These are phyloP conservation scores for Panicum miliaceum DNA, from an alignment of 176 grass and related monocot genomes.

Conservation along the genomic window DNA sequence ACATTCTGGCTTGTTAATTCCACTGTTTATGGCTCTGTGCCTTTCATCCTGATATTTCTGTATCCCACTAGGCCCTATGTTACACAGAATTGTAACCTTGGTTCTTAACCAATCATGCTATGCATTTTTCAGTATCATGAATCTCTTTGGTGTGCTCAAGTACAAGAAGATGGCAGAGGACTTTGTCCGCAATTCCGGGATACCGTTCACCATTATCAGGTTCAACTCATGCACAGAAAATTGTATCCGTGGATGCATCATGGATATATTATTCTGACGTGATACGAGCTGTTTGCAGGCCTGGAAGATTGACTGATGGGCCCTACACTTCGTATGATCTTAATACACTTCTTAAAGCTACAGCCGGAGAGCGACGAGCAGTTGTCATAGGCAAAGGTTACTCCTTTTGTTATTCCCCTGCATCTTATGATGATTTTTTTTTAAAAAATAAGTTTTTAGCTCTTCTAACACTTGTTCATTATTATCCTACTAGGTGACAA, in stretches of 20 bases:
- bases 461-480: neutral
- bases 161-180: constrained; percentile 98
- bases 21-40: neutral
- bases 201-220: constrained; percentile 97
- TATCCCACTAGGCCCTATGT: neutral
- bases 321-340: constrained; percentile 99
- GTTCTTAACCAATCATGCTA: neutral
- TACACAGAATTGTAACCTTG: neutral
- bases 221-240: constrained; percentile 19
- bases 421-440: neutral
- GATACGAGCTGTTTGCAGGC: constrained; percentile 38
- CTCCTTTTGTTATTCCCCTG: constrained; percentile 13
- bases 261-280: constrained; percentile 40
- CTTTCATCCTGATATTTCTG: constrained; percentile 29
- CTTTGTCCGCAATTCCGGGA: constrained; percentile 68
- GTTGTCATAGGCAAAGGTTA: constrained; percentile 86
- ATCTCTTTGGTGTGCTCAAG: constrained; percentile 97
- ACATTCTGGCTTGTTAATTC: constrained; percentile 4
- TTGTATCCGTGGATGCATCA: neutral
- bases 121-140: constrained; percentile 75
- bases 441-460: neutral
- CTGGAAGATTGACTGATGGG: constrained; percentile 95
- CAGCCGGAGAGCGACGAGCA: constrained; percentile 83
- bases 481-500: constrained; percentile 68
- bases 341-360: constrained; percentile 97